Evolutionary conservation across 2,329 filamentous ascomycete species (phyloP).

Genomic region (Neonectria magnoliae): DNA sequence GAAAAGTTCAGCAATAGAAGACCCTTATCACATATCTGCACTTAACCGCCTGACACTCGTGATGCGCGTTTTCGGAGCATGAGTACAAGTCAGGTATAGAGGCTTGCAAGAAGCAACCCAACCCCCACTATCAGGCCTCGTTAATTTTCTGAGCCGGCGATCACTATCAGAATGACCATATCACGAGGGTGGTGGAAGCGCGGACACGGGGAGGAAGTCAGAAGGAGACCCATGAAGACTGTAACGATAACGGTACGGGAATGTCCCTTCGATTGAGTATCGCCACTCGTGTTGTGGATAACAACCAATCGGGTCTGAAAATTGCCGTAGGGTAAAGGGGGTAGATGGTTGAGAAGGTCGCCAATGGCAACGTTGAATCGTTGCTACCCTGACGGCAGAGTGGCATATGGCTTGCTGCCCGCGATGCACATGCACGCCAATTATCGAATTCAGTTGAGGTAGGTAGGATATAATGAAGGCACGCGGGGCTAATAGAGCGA

Average conservation of each 20-base stretch:
- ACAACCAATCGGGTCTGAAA: not conserved
- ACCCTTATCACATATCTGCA: not conserved
- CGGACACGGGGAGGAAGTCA: not conserved
- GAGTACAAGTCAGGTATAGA: not conserved
- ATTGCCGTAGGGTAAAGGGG: not conserved
- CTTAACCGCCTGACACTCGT: not conserved
- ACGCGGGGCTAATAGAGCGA: not conserved
- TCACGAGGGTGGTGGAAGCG: not conserved
- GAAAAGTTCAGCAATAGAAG: not conserved
- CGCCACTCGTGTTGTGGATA: not conserved
- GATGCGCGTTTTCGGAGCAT: not conserved
- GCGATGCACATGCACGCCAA: slow-evolving; percentile 1
- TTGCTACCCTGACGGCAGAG: slow-evolving; percentile 4
- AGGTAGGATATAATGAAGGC: not conserved
- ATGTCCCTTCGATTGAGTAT: not conserved
- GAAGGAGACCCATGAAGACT: slow-evolving; percentile 1
- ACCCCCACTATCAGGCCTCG: not conserved
- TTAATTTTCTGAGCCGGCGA: not conserved
- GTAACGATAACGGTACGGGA: slow-evolving; percentile 4
- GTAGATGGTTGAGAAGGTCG: not conserved
- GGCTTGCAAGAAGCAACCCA: slow-evolving; percentile 1
- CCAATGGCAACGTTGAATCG: not conserved
- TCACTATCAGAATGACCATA: not conserved
- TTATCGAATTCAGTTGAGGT: too few species aligned
- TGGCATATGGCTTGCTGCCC: not conserved